Evolutionary conservation across 306 rosid genomes (phyloP).

Genomic region (Datisca glomerata): DNA sequence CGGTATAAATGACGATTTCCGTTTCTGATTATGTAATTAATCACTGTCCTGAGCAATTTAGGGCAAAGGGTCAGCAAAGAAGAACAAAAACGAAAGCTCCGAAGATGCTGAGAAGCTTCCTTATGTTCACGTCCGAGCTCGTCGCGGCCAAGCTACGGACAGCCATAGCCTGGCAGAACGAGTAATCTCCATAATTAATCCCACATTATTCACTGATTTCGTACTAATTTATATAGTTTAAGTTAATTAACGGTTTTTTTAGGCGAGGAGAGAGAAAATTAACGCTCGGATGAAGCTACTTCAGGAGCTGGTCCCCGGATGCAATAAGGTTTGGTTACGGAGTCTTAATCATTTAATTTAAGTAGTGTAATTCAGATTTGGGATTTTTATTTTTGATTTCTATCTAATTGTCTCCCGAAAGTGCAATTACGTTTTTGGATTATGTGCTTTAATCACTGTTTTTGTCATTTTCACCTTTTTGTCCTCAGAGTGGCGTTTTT

Average conservation of each 20-base stretch:
- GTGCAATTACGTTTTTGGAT: conserved; percentile 29
- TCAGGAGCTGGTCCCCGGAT: conserved; percentile 99
- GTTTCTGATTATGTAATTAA: conserved; percentile 5
- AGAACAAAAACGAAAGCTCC: conserved; percentile 43
- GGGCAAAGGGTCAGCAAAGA: conserved; percentile 62
- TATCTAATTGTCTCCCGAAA: conserved; percentile 36
- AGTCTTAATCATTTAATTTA: conserved; percentile 21
- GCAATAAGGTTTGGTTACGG: conserved; percentile 62
- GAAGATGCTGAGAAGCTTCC: conserved; percentile 65
- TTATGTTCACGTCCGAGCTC: conserved; percentile 92
- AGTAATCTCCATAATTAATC: conserved; percentile 38
- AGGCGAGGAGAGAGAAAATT: conserved; percentile 99
- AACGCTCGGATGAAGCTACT: conserved; percentile 93
- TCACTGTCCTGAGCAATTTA: conserved; percentile 17
- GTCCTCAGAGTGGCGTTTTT: conserved; percentile 31
- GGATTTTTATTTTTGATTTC: conserved; percentile 23
- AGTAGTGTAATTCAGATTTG: conserved; percentile 20
- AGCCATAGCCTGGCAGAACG: conserved; percentile 98
- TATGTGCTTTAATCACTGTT: conserved; percentile 23
- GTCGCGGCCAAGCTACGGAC: conserved; percentile 97
- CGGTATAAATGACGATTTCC: conserved; percentile 12
- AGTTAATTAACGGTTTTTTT: conserved; percentile 3
- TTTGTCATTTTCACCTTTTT: conserved; percentile 43
- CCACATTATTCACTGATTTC: conserved; percentile 13
- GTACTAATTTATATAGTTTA: neutral